Percentiles rank a stretch among this genome's conserved stretches.
These are phyloP conservation scores for Rhodotorula babjevae DNA, from an alignment of 768 basidiomycete genomes.

Conservation along the genomic window DNA sequence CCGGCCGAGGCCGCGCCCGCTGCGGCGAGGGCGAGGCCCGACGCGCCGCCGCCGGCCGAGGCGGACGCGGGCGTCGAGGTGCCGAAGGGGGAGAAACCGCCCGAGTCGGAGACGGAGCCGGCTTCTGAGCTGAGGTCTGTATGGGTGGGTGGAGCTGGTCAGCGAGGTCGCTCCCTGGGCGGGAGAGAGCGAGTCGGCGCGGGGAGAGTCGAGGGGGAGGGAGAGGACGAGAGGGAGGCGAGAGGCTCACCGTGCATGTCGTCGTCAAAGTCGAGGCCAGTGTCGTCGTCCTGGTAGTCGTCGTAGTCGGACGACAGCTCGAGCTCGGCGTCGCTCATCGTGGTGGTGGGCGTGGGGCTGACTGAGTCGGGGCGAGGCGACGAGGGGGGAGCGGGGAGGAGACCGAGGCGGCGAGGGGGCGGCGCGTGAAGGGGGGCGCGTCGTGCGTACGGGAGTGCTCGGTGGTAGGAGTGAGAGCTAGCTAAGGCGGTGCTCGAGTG, in stretches of 20 bases:
- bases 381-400: neutral
- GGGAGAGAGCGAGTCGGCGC: neutral
- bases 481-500: too few species aligned
- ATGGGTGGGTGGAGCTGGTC: too few species aligned
- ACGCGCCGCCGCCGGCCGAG: too few species aligned
- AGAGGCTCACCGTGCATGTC: slow-evolving; percentile 13
- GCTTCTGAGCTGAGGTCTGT: slow-evolving; percentile 15
- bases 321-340: slow-evolving; percentile 30
- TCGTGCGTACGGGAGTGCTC: neutral
- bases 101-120: slow-evolving; percentile 19
- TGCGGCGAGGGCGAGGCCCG: neutral
- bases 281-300: slow-evolving; percentile 16
- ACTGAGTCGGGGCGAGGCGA: neutral
- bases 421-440: neutral
- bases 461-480: too few species aligned
- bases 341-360: neutral
- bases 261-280: slow-evolving; percentile 16
- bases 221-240: neutral
- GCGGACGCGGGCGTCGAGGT: slow-evolving; percentile 11
- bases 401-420: neutral
- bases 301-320: slow-evolving; percentile 14
- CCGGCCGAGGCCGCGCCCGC: neutral
- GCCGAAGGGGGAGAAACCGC: slow-evolving; percentile 16
- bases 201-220: neutral
- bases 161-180: too few species aligned